Percentiles rank a stretch among this genome's conserved stretches.
phyloP scores from a whole-genome alignment of 805 yeast genomes.

The Priceomyces fermenticarens region DNA sequence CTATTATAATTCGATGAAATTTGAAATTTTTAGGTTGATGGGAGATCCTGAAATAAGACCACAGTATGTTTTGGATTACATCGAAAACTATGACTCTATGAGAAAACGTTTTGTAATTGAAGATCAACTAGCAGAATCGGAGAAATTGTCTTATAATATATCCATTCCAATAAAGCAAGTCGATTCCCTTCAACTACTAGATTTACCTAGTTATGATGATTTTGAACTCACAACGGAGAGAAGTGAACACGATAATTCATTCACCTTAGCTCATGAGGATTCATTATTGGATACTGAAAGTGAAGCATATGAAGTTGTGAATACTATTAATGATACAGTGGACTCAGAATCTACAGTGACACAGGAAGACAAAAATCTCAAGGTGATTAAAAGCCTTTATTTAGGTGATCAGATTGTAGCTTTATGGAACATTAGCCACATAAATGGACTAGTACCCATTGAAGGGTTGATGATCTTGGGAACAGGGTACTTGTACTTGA shows the following conservation, averaged over 20 bases:
- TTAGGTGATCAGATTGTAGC: conserved; percentile 70
- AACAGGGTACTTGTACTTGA: conserved; percentile 57
- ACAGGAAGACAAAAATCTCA: conserved; percentile 69
- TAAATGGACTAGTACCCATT: conserved; percentile 71
- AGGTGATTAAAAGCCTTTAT: conserved; percentile 64
- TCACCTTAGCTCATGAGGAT: conserved; percentile 18
- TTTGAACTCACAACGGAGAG: conserved; percentile 17
- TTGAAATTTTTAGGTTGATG: conserved; percentile 38
- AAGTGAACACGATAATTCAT: conserved; percentile 22
- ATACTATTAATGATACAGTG: conserved; percentile 26
- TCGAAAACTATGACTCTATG: conserved; percentile 69
- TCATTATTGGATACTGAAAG: conserved; percentile 12
- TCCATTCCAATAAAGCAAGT: conserved; percentile 33
- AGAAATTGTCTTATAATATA: conserved; percentile 39
- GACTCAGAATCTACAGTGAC: conserved; percentile 10
- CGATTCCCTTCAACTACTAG: conserved; percentile 5
- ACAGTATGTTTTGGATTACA: conserved; percentile 56
- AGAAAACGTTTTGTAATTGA: conserved; percentile 59
- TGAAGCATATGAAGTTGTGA: conserved; percentile 43
- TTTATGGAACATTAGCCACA: conserved; percentile 71
- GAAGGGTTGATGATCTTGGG: conserved; percentile 79
- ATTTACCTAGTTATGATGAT: conserved; percentile 6
- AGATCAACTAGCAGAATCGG: conserved; percentile 44
- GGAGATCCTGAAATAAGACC: conserved; percentile 13
- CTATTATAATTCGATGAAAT: conserved; percentile 46